Conservation (phyloP, 768 basidiomycete genomes). For the Chalciporus sphaerocephalus region DNA sequence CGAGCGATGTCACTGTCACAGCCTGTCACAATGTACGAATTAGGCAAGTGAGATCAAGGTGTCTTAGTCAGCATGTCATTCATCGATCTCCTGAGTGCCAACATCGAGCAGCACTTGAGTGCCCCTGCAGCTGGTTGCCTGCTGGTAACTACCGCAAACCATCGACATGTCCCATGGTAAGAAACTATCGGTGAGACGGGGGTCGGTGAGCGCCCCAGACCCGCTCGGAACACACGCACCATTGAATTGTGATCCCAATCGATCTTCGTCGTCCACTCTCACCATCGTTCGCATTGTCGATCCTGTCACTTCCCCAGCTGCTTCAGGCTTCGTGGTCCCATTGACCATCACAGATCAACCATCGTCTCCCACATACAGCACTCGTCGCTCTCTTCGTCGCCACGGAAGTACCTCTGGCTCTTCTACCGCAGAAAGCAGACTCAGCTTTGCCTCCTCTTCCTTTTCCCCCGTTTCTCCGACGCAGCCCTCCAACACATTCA, state of each 20-base stretch:
- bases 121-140: too few relatives aligned
- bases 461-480: constrained; percentile 39
- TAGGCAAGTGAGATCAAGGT: constrained; percentile 1
- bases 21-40: constrained; percentile 1
- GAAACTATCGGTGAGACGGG: constrained; percentile 54
- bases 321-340: constrained; percentile 12
- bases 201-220: constrained; percentile 65
- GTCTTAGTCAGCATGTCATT: not conserved
- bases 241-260: constrained; percentile 48
- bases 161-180: constrained; percentile 21
- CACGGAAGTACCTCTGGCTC: constrained; percentile 30
- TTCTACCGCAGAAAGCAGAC: constrained; percentile 31
- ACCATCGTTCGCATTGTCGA: constrained; percentile 69
- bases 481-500: constrained; percentile 19
- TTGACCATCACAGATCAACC: constrained; percentile 26
- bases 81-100: constrained; percentile 2
- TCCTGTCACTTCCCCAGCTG: constrained; percentile 27
- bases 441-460: constrained; percentile 65
- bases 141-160: not conserved
- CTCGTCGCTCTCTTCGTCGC: constrained; percentile 31
- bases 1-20: not conserved
- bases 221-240: constrained; percentile 56
- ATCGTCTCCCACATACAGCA: constrained; percentile 21
- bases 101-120: too few relatives aligned
- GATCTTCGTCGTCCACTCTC: constrained; percentile 57